Evolutionary conservation across 106 monocot species (phyloP).

Genomic region (Triglochin maritima): DNA sequence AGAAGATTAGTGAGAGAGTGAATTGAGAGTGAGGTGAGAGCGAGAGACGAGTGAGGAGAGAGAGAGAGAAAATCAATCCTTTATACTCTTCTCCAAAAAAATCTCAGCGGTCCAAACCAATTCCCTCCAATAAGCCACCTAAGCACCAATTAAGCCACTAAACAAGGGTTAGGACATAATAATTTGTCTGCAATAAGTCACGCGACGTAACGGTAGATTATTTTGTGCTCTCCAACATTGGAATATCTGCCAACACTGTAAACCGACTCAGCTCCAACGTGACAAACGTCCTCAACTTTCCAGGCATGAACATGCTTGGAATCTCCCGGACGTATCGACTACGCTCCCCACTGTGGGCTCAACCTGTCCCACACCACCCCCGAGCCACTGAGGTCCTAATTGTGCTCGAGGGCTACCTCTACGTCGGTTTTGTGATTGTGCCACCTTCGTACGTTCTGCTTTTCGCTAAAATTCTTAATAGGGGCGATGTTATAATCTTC

Average conservation of each 20-base stretch:
- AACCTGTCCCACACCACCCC: constrained; percentile 7
- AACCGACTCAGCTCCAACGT: background rate
- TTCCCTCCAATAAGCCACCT: no score
- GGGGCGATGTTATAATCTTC: constrained; percentile 6
- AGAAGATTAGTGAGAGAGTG: no score
- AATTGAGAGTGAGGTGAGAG: no score
- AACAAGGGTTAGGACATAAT: no score
- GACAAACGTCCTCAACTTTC: background rate
- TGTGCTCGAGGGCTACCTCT: constrained; percentile 1
- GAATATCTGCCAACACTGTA: background rate
- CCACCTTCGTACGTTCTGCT: background rate
- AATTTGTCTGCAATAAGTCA: constrained; percentile 3
- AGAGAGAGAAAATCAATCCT: no score
- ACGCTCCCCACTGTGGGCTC: background rate
- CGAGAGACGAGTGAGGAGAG: no score
- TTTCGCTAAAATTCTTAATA: background rate
- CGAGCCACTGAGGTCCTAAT: constrained; percentile 3
- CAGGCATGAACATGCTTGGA: background rate
- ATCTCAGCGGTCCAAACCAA: no score
- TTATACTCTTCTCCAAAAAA: no score
- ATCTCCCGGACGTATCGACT: constrained; percentile 4
- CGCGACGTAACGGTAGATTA: background rate
- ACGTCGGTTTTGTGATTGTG: constrained; percentile 1
- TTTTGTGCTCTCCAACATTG: constrained; percentile 1
- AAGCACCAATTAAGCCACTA: no score